These are phyloP conservation scores for Brassica rapa DNA, from an alignment of 345 rosid species.

Conservation along the genomic window DNA sequence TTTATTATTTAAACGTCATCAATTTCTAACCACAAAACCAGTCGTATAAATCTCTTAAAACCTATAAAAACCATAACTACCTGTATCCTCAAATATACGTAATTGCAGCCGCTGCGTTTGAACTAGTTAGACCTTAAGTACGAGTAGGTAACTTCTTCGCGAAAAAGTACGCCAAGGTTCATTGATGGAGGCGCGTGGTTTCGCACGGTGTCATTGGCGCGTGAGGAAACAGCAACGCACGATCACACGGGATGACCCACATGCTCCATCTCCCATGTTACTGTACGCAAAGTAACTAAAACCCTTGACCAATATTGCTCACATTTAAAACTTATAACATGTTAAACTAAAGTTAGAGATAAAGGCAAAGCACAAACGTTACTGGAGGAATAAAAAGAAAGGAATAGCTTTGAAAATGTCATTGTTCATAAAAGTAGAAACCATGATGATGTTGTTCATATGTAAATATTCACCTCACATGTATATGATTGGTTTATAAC, in stretches of 20 bases:
- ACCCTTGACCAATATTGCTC: slow-evolving; percentile 22
- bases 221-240: slow-evolving; percentile 37
- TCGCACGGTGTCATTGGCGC: slow-evolving; percentile 6
- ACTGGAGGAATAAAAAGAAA: background rate
- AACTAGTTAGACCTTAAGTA: too few relatives aligned
- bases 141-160: too few relatives aligned
- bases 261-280: slow-evolving; percentile 38
- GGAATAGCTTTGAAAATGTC: slow-evolving; percentile 28
- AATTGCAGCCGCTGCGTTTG: too few relatives aligned
- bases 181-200: slow-evolving; percentile 4
- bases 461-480: slow-evolving; percentile 32
- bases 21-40: too few relatives aligned
- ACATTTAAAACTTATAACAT: background rate
- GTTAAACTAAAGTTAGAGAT: slow-evolving; percentile 1
- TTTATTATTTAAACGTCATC: too few relatives aligned
- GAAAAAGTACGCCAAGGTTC: too few relatives aligned
- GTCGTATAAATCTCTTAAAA: too few relatives aligned
- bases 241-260: slow-evolving; percentile 38
- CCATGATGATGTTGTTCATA: slow-evolving; percentile 36
- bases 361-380: slow-evolving; percentile 24
- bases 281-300: slow-evolving; percentile 28
- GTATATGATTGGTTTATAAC: slow-evolving; percentile 37
- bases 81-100: too few relatives aligned
- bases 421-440: slow-evolving; percentile 37
- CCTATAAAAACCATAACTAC: too few relatives aligned